A percentile compares a stretch with the other conserved stretches of the same genome.
phyloP scores from a whole-genome alignment of 805 yeast species.

The Schizosaccharomyces octosporus region DNA sequence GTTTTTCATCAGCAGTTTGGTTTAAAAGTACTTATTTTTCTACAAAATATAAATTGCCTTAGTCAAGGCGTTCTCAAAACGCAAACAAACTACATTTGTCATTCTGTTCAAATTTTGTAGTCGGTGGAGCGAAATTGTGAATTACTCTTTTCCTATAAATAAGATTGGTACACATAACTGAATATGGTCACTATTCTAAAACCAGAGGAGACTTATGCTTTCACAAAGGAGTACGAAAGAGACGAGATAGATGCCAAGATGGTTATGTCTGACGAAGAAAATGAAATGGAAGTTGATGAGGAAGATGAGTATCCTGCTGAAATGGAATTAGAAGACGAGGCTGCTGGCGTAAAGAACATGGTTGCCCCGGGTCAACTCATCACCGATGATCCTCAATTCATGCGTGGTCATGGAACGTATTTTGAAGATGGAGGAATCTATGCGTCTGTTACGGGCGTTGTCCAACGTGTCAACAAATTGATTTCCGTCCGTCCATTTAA shows the following conservation, averaged over 20 bases:
- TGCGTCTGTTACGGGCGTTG: slow-evolving; percentile 80
- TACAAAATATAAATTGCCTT: too few relatives aligned
- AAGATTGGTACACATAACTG: too few relatives aligned
- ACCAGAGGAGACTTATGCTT: not conserved
- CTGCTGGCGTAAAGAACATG: not conserved
- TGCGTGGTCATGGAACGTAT: slow-evolving; percentile 76
- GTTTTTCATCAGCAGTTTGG: too few relatives aligned
- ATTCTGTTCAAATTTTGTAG: too few relatives aligned
- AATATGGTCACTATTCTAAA: not conserved
- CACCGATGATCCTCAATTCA: slow-evolving; percentile 3
- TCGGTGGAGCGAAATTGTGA: slow-evolving; percentile 3
- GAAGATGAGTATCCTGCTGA: not conserved
- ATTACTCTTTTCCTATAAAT: too few relatives aligned
- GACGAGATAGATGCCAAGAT: not conserved
- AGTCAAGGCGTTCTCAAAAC: too few relatives aligned
- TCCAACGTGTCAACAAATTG: slow-evolving; percentile 63
- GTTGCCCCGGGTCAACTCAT: slow-evolving; percentile 2
- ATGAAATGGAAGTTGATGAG: not conserved
- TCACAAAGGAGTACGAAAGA: not conserved
- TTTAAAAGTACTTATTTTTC: too few relatives aligned
- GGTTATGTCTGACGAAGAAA: not conserved
- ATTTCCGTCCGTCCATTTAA: slow-evolving; percentile 65
- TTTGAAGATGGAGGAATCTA: slow-evolving; percentile 40
- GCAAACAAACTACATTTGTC: too few relatives aligned
- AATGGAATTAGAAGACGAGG: not conserved